phyloP scores from a whole-genome alignment of 192 early-diverging fungal genomes.

The Backusella liffmaniae region DNA sequence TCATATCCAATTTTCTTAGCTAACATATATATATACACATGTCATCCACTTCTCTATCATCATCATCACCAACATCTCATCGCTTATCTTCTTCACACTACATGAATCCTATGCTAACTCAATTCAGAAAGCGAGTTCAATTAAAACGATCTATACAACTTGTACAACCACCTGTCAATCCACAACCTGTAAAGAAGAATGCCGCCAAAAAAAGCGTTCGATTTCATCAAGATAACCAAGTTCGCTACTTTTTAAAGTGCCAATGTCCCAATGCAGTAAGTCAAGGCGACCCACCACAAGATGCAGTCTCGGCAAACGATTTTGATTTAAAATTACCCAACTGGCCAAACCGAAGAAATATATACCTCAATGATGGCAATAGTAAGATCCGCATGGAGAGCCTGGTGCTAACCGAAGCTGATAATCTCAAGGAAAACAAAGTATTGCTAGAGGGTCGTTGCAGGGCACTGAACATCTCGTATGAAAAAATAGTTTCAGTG shows the following conservation, averaged over 20 bases:
- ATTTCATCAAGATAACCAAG: constrained; percentile 68
- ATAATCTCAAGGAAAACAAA: constrained; percentile 41
- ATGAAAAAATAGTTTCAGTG: constrained; percentile 77
- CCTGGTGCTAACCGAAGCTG: constrained; percentile 17
- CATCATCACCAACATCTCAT: background rate
- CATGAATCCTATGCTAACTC: constrained; percentile 7
- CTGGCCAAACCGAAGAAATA: constrained; percentile 53
- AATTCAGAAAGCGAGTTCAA: constrained; percentile 6
- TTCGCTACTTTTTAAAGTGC: constrained; percentile 68
- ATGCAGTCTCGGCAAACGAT: constrained; percentile 18
- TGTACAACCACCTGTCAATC: background rate
- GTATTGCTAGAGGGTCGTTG: constrained; percentile 61
- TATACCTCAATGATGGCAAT: constrained; percentile 34
- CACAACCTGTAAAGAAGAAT: background rate
- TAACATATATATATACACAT: background rate
- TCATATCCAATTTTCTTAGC: background rate
- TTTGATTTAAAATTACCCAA: constrained; percentile 33
- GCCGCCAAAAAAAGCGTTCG: constrained; percentile 55
- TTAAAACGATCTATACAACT: background rate
- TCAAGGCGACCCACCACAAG: constrained; percentile 36
- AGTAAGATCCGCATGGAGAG: constrained; percentile 13
- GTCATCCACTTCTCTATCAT: background rate
- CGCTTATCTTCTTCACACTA: constrained; percentile 1
- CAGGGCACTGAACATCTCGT: constrained; percentile 84
- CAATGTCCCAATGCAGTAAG: constrained; percentile 57